Evolutionary conservation across 2,329 filamentous ascomycete species (phyloP).

Genomic region (Aspergillus alliaceus): DNA sequence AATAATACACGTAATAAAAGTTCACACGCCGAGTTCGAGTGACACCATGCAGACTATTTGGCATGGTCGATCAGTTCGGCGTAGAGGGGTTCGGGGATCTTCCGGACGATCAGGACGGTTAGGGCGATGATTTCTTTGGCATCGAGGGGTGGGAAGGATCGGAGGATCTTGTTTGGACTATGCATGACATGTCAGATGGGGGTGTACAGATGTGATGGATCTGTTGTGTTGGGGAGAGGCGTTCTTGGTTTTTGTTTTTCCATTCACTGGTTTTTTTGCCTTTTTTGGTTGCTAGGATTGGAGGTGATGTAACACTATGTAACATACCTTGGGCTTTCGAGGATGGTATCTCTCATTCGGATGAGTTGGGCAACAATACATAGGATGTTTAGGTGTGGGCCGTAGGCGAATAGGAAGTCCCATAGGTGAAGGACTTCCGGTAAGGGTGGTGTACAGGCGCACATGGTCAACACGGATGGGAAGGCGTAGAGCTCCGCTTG

Average conservation of each 20-base stretch:
- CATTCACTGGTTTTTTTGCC: not conserved
- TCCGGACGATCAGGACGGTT: constrained; percentile 81
- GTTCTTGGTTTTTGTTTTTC: not conserved
- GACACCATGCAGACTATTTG: constrained; percentile 36
- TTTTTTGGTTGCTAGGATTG: not conserved
- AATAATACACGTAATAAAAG: constrained; percentile 4
- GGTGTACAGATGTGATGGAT: not conserved
- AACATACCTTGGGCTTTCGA: constrained; percentile 77
- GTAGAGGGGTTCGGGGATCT: constrained; percentile 88
- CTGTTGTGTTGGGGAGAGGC: not conserved
- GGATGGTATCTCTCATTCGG: constrained; percentile 78
- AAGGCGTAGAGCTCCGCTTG: constrained; percentile 96
- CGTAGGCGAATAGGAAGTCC: constrained; percentile 97
- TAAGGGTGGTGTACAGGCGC: constrained; percentile 90
- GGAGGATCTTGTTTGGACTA: constrained; percentile 89
- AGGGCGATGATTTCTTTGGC: constrained; percentile 81
- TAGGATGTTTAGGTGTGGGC: constrained; percentile 88
- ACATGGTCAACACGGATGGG: constrained; percentile 88
- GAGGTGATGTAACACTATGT: no score
- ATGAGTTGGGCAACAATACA: constrained; percentile 96
- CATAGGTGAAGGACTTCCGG: constrained; percentile 90
- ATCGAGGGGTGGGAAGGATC: constrained; percentile 80
- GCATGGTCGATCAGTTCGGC: constrained; percentile 87
- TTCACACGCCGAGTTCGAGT: not conserved
- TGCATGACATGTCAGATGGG: constrained; percentile 13